A percentile compares a stretch with the other conserved stretches of the same genome.
Evolutionary conservation across 345 rosid species (phyloP).

Genomic region (Populus tremula): DNA sequence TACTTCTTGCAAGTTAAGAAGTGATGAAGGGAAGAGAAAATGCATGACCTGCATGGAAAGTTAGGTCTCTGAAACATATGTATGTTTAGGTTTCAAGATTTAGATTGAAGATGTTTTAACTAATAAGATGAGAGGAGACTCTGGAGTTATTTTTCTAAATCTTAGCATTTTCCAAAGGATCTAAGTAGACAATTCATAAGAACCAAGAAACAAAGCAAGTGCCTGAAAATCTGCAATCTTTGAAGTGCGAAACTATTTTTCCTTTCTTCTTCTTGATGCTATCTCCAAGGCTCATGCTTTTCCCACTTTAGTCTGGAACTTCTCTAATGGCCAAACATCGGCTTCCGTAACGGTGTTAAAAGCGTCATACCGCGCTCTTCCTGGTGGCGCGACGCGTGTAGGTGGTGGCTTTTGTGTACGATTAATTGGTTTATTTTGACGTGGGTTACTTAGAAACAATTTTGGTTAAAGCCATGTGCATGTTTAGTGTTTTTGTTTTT

Average conservation of each 20-base stretch:
- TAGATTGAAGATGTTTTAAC: no score
- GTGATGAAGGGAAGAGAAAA: background rate
- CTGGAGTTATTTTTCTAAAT: background rate
- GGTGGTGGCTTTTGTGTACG: no score
- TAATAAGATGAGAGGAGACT: background rate
- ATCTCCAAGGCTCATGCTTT: slow-evolving; percentile 87
- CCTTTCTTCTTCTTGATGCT: slow-evolving; percentile 61
- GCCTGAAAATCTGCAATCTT: background rate
- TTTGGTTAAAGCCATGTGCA: no score
- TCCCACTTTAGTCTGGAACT: slow-evolving; percentile 80
- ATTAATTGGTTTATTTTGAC: no score
- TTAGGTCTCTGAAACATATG: background rate
- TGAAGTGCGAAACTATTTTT: slow-evolving; percentile 4
- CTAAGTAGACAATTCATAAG: background rate
- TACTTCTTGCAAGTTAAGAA: background rate
- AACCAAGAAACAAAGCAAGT: background rate
- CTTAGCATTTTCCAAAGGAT: background rate
- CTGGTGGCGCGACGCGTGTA: no score
- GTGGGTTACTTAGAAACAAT: no score
- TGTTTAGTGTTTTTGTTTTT: no score
- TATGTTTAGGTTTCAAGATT: background rate
- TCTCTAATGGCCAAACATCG: slow-evolving; percentile 33
- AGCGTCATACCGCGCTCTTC: no score
- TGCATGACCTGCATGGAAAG: background rate
- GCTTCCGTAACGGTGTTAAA: no score